These are phyloP conservation scores for Serendipita sp. DNA, from an alignment of 768 basidiomycete species.

Conservation along the genomic window DNA sequence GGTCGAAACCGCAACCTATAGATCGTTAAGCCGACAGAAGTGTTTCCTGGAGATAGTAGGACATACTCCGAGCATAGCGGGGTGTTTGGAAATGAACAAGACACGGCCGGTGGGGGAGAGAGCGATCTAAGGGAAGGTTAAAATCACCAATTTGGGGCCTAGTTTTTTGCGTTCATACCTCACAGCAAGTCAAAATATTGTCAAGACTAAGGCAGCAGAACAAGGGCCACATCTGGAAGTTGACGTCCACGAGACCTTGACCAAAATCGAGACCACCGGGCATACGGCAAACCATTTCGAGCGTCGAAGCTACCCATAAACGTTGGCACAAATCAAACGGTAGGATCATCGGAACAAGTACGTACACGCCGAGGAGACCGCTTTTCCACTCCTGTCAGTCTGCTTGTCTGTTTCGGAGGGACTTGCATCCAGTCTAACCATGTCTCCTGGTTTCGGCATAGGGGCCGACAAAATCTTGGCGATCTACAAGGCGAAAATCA, in stretches of 20 bases:
- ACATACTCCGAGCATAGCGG: conserved; percentile 74
- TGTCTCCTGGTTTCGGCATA: conserved; percentile 71
- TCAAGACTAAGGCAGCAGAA: conserved; percentile 88
- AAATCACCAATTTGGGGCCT: background rate
- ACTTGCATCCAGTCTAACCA: conserved; percentile 64
- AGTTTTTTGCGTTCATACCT: conserved; percentile 29
- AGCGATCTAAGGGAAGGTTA: conserved; percentile 39
- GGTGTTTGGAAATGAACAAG: conserved; percentile 75
- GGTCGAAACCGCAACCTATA: conserved; percentile 71
- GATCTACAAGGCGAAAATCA: conserved; percentile 6
- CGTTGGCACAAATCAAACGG: background rate
- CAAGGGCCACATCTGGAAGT: conserved; percentile 93
- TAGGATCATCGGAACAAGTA: background rate
- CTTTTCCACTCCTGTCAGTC: conserved; percentile 29
- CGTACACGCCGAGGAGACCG: conserved; percentile 17
- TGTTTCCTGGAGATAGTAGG: background rate
- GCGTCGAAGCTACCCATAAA: conserved; percentile 14
- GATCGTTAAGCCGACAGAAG: background rate
- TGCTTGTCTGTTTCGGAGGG: conserved; percentile 31
- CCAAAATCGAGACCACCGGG: conserved; percentile 91
- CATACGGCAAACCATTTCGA: conserved; percentile 80
- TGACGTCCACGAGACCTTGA: conserved; percentile 77
- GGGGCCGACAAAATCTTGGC: conserved; percentile 25
- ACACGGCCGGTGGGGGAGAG: conserved; percentile 75
- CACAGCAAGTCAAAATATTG: conserved; percentile 83